Base-by-base conservation (phyloP, 2,329 filamentous ascomycete genomes). In the Fusarium lateritium region DNA sequence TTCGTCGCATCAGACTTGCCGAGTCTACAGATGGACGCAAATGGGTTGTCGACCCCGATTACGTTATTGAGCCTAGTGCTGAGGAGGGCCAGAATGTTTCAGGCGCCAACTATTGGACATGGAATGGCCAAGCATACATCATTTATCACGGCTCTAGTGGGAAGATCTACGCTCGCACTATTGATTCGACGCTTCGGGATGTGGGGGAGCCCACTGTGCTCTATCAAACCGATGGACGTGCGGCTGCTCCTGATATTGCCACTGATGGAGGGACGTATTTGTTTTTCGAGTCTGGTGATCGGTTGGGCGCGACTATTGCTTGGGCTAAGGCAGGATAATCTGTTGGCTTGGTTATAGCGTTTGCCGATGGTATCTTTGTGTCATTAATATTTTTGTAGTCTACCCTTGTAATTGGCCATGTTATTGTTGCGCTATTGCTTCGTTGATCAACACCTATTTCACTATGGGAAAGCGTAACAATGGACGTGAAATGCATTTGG, bases 1-100 rank as follows among this genome's bases (percentile, higher is more conserved):
- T 53, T 3, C 73, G 73, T 34, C 71, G 73, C 11, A 75, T 75
- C 4, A 59, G 73, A 4, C 63, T 75, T 3, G 73, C 73, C 3
- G 73, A 75, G 55, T 75, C 73, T 4, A 15, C 22, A 0, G 73
- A 75, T 13, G 73, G 73, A 7, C 58, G 56, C 6, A 47, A 47
- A 5, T 75, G 73, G 73, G 50, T 31, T 13, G 65, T 69, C 2
- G 61, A 55, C 3, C 53, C 65, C 4, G 42, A 69, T 1, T 69
- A 69, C 5, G 51, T 69, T 2, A 49, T 69, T 2, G 38, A 39
- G 3, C 47, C 51, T 2, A 61, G 61, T 0, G 17, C 24, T 0
- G 38, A 54, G 3, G 66, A 69, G 24, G 65, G 61, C 2, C 33
- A 19, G 1, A 51, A 69, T 7, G 24, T 66, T 1, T 69, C 66